Percentiles rank a stretch among this genome's conserved stretches.
These are phyloP conservation scores for Colletotrichum sp. DNA, from an alignment of 2,329 filamentous ascomycete species.

Conservation along the genomic window DNA sequence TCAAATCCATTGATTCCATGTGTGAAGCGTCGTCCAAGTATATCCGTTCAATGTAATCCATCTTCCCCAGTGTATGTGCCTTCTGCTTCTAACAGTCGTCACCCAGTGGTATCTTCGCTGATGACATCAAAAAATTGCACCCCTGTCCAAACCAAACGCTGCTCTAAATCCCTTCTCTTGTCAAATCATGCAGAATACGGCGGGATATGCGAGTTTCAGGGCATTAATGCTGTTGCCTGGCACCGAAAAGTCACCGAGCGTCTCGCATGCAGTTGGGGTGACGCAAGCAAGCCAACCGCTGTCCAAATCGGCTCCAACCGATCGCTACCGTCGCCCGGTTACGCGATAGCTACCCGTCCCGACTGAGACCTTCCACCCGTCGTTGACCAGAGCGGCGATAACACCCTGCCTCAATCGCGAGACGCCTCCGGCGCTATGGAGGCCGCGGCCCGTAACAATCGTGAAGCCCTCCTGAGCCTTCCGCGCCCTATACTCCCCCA, in stretches of 20 bases:
- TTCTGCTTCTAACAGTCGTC: neutral
- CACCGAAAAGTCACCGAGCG: neutral
- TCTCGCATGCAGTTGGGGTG: neutral
- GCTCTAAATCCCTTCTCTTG: neutral
- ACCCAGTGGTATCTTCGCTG: neutral
- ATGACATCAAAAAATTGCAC: neutral
- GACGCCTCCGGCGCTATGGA: slow-evolving; percentile 78
- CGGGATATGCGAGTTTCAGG: neutral
- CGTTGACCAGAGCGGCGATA: slow-evolving; percentile 72
- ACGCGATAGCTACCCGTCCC: slow-evolving; percentile 75
- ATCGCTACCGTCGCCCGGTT: slow-evolving; percentile 55
- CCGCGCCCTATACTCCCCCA: slow-evolving; percentile 68
- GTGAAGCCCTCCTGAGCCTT: slow-evolving; percentile 63
- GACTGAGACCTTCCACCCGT: slow-evolving; percentile 84
- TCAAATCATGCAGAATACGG: neutral
- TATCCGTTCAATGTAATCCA: neutral
- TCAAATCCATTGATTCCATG: neutral
- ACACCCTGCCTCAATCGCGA: slow-evolving; percentile 82
- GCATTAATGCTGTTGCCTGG: slow-evolving; percentile 5
- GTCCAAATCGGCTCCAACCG: neutral
- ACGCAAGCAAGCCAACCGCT: neutral
- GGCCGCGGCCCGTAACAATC: slow-evolving; percentile 82
- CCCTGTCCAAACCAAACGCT: neutral
- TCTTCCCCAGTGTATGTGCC: neutral
- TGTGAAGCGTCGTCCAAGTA: neutral